Evolutionary conservation across 371 early-diverging fungal genomes (phyloP).

Genomic region (Funneliformis caledonium): DNA sequence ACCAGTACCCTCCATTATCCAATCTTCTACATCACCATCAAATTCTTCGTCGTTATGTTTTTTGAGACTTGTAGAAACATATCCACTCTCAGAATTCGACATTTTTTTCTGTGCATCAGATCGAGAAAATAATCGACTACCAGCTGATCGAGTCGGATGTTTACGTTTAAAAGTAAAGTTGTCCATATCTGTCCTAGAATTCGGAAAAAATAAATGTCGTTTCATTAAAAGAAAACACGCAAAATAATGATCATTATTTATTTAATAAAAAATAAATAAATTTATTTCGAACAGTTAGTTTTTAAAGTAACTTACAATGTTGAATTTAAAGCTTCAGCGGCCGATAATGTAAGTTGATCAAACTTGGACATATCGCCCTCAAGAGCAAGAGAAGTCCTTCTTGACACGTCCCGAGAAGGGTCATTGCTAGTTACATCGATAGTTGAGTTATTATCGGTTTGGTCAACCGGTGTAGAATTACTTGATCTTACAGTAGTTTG

Average conservation of each 20-base stretch:
- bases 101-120: constrained; percentile 10
- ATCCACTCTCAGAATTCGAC: neutral
- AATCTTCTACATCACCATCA: constrained; percentile 49
- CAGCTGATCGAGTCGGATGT: neutral
- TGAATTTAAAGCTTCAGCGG: constrained; percentile 22
- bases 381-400: constrained; percentile 7
- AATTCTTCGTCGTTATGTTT: constrained; percentile 35
- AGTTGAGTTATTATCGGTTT: neutral
- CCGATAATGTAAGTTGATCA: constrained; percentile 35
- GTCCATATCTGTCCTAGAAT: constrained; percentile 14
- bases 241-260: neutral
- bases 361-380: neutral
- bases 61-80: constrained; percentile 31
- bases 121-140: constrained; percentile 28
- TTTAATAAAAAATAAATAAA: neutral
- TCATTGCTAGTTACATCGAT: neutral
- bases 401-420: constrained; percentile 1
- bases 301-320: constrained; percentile 26
- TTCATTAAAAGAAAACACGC: neutral
- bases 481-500: neutral
- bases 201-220: neutral
- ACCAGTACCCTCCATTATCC: constrained; percentile 57
- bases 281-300: neutral
- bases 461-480: neutral
- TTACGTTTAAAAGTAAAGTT: constrained; percentile 39